phyloP scores from a whole-genome alignment of 2,329 filamentous ascomycete genomes.

The Sporothrix schenckii region DNA sequence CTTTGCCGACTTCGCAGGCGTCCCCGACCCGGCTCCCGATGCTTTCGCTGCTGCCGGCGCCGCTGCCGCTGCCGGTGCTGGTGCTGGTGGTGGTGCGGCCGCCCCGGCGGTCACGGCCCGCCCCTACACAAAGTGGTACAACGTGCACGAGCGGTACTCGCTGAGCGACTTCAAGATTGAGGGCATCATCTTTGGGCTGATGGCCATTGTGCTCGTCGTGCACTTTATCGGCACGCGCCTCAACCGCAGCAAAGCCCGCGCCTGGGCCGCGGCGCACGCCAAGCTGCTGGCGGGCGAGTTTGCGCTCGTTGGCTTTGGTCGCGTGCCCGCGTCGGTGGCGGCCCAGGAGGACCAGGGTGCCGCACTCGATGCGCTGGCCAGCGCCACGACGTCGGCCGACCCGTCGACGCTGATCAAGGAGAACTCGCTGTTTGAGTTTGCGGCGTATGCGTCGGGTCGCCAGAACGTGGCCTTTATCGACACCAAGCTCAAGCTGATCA shows the following conservation, averaged over 20 bases:
- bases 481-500: constrained; percentile 76
- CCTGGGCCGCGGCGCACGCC: constrained; percentile 77
- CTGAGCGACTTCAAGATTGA: constrained; percentile 85
- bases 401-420: constrained; percentile 72
- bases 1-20: constrained; percentile 87
- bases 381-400: constrained; percentile 43
- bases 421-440: constrained; percentile 83
- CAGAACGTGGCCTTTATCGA: constrained; percentile 93
- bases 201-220: constrained; percentile 72
- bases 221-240: constrained; percentile 79
- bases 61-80: constrained; percentile 49
- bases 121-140: constrained; percentile 95
- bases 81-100: constrained; percentile 38
- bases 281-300: constrained; percentile 78
- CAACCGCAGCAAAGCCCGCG: constrained; percentile 78
- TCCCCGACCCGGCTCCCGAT: constrained; percentile 65
- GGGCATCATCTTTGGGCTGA: constrained; percentile 75
- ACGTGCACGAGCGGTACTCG: constrained; percentile 86
- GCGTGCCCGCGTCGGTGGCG: constrained; percentile 46
- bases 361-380: constrained; percentile 62
- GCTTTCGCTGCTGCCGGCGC: constrained; percentile 50
- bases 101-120: constrained; percentile 53
- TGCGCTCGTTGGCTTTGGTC: constrained; percentile 78
- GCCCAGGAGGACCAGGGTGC: constrained; percentile 58
- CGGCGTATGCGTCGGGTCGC: constrained; percentile 85